Evolutionary conservation across 768 basidiomycete species (phyloP), one percentile per base, ranked within the genome.

Genomic region (Leucosporidium yakuticum): DNA sequence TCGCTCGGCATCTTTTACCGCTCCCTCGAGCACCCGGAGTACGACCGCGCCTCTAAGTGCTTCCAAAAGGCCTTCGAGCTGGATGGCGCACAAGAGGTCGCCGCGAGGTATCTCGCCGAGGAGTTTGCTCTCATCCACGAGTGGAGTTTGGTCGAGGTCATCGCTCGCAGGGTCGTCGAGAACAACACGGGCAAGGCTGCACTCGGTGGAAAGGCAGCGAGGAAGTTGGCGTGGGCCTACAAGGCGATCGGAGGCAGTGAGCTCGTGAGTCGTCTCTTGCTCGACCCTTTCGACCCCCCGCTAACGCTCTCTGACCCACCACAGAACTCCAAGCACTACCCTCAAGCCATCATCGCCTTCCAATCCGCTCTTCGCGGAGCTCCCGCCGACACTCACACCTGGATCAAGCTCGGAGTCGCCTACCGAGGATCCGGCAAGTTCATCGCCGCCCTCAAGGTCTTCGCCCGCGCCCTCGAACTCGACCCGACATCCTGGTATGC

Each of bases 51-150:
- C 0, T 88, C 90, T 4, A 94, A 93, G 77, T 98, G 95, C 77
- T 97, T 95, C 79, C 93, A 98, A 75, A 97, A 95, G 76, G 96
- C 95, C 0, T 97, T 99, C 74, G 96, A 98, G 78, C 85, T 98
- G 8, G 95, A 98, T 79, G 84, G 92, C 3, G 84, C 88, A 21
- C 91, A 99, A 79, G 86, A 83, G 17, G 85, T 88, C 27, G 92
- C 96, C 2, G 96, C 95, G 0, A 83, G 84, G 62, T 83, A 86
- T 65, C 83, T 99, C 5, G 93, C 91, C 0, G 85, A 88, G 73
- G 88, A 90, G 4, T 97, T 97, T 77, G 92, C 94, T 0, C 87
- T 92, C 64, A 90, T 96, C 70, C 83, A 85, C 62, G 95, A 96
- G 76, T 98, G 96, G 96, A 89, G 93, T 75, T 82, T 96, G 9